Evolutionary conservation across 2,329 filamentous ascomycete genomes (phyloP).

Genomic region (Claviceps quebecensis): DNA sequence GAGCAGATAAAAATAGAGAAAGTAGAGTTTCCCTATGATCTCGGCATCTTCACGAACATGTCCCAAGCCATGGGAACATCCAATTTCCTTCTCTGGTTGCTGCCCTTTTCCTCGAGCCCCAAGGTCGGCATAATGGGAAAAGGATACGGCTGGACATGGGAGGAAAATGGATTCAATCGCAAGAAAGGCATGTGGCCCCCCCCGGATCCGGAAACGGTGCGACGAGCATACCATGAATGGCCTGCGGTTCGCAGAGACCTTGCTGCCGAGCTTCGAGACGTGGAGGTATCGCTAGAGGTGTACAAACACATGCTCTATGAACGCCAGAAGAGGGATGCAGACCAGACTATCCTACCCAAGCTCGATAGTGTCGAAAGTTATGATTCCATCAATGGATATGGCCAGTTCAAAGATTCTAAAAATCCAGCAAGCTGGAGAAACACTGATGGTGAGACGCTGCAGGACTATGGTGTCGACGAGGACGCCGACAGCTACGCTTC

Average conservation of each 20-base stretch:
- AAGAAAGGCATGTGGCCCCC: constrained; percentile 47
- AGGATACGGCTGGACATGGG: constrained; percentile 45
- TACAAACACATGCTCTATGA: constrained; percentile 33
- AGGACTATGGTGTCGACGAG: constrained; percentile 70
- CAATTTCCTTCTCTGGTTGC: constrained; percentile 55
- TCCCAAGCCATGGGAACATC: constrained; percentile 59
- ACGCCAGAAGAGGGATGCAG: constrained; percentile 34
- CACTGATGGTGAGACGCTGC: constrained; percentile 57
- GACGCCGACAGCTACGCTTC: constrained; percentile 38
- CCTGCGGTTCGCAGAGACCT: constrained; percentile 24
- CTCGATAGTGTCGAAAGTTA: constrained; percentile 45
- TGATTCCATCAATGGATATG: constrained; percentile 20
- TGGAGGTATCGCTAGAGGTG: constrained; percentile 26
- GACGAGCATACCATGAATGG: constrained; percentile 26
- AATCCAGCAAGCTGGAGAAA: constrained; percentile 55
- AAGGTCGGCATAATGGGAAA: constrained; percentile 22
- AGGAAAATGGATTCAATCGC: constrained; percentile 67
- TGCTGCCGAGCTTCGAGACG: constrained; percentile 19
- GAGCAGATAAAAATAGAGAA: constrained; percentile 37
- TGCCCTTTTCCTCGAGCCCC: constrained; percentile 47
- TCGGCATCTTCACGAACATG: constrained; percentile 62
- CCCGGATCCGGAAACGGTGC: constrained; percentile 45
- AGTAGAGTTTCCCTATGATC: constrained; percentile 71
- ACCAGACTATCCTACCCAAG: constrained; percentile 30
- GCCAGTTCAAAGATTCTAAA: constrained; percentile 46